These are phyloP conservation scores for Phytophthora multivora DNA, from an alignment of 352 stramenopile species.

Conservation along the genomic window DNA sequence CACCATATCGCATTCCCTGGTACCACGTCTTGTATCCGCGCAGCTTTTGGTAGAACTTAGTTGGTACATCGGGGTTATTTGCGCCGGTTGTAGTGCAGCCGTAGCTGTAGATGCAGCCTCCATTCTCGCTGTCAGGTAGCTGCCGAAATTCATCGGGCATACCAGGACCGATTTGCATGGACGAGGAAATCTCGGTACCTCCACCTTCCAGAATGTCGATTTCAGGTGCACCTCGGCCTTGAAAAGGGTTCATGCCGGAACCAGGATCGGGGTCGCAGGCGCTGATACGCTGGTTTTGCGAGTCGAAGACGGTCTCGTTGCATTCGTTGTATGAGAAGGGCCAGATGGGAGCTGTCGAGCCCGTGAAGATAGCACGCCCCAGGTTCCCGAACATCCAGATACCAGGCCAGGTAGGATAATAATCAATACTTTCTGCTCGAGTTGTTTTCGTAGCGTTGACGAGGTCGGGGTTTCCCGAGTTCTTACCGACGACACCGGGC, in stretches of 20 bases:
- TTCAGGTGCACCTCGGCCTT: constrained; percentile 89
- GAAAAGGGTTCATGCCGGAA: constrained; percentile 85
- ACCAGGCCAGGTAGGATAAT: constrained; percentile 7
- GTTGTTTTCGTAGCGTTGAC: constrained; percentile 4
- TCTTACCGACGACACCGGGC: not conserved
- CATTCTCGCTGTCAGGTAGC: constrained; percentile 19
- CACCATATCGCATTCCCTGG: constrained; percentile 53
- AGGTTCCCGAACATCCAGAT: constrained; percentile 80
- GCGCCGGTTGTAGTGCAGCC: constrained; percentile 36
- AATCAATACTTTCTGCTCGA: constrained; percentile 4
- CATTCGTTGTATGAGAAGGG: constrained; percentile 95
- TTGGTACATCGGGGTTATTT: constrained; percentile 46
- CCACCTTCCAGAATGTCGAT: constrained; percentile 26
- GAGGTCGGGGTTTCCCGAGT: constrained; percentile 8
- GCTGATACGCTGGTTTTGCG: constrained; percentile 71
- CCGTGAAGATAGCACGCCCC: constrained; percentile 91
- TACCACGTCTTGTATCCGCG: constrained; percentile 49
- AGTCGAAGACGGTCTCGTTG: constrained; percentile 59
- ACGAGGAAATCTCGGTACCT: constrained; percentile 18
- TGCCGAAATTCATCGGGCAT: constrained; percentile 58
- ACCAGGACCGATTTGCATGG: constrained; percentile 66
- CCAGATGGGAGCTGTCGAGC: constrained; percentile 93
- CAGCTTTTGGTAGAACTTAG: constrained; percentile 31
- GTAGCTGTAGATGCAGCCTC: constrained; percentile 12
- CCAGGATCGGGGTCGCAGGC: constrained; percentile 92